Conservation (phyloP, 805 yeast genomes). For the Nakazawaea wyomingensis region DNA sequence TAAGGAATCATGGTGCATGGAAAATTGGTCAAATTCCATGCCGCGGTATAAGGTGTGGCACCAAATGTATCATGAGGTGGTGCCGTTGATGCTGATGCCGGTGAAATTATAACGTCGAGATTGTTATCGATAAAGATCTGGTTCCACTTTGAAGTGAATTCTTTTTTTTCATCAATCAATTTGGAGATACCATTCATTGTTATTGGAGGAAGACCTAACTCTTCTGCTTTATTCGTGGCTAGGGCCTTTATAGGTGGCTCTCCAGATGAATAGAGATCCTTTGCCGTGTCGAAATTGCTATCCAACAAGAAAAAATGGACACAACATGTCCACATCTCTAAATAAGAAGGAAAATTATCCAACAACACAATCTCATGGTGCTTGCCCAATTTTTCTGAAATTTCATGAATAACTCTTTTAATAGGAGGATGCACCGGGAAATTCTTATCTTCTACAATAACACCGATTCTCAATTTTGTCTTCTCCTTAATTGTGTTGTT, state of each 20-base stretch:
- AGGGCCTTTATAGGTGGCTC: conserved; percentile 13
- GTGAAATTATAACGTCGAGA: conserved; percentile 15
- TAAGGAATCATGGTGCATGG: conserved; percentile 47
- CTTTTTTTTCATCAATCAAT: conserved; percentile 1
- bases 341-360: background rate
- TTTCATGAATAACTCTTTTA: conserved; percentile 33
- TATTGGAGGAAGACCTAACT: conserved; percentile 12
- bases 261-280: conserved; percentile 5
- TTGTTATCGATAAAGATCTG: conserved; percentile 9
- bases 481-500: conserved; percentile 22
- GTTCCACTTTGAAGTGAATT: conserved; percentile 10
- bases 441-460: conserved; percentile 46
- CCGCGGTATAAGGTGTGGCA: conserved; percentile 15
- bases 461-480: conserved; percentile 40
- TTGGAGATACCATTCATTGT: background rate
- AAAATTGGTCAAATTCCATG: conserved; percentile 18
- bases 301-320: background rate
- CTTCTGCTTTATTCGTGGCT: conserved; percentile 3
- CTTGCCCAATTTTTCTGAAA: conserved; percentile 25
- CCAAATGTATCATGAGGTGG: conserved; percentile 19
- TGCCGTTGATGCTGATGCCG: conserved; percentile 17
- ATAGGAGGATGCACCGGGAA: conserved; percentile 56
- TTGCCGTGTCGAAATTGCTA: background rate
- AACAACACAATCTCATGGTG: conserved; percentile 44
- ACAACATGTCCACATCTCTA: conserved; percentile 4